Evolutionary conservation across 345 rosid species (phyloP).

Genomic region (Eutrema yunnanense): DNA sequence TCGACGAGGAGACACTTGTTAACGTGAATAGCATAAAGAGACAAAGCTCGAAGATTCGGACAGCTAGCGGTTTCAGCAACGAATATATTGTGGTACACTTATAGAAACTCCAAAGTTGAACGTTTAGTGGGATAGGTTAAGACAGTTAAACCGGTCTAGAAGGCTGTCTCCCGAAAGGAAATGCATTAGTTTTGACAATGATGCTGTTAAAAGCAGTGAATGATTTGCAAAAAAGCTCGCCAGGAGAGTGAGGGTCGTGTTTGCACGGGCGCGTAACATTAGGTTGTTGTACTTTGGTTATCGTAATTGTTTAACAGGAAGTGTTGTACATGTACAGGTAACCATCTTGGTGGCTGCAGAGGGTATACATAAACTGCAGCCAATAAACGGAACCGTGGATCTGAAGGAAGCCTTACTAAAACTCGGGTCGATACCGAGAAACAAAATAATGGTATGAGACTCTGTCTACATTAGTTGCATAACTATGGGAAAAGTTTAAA

Average conservation of each 20-base stretch:
- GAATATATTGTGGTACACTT: constrained; percentile 71
- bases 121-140: background rate
- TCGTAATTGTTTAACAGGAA: background rate
- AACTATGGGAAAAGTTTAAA: background rate
- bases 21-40: constrained; percentile 61
- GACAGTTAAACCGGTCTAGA: background rate
- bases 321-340: constrained; percentile 38
- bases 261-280: too few species aligned
- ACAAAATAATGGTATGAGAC: constrained; percentile 55
- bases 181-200: background rate
- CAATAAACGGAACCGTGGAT: constrained; percentile 61
- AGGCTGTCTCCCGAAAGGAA: background rate
- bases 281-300: background rate
- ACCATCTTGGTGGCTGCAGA: constrained; percentile 77
- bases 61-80: constrained; percentile 54
- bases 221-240: too few species aligned
- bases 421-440: constrained; percentile 63
- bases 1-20: constrained; percentile 68
- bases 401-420: constrained; percentile 76
- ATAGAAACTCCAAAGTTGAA: background rate
- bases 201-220: too few species aligned
- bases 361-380: constrained; percentile 53
- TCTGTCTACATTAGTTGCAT: background rate
- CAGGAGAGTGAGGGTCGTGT: too few species aligned
- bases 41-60: constrained; percentile 41